Percentiles rank a stretch among this genome's conserved stretches.
phyloP scores from a whole-genome alignment of 345 rosid genomes.

The Lumnitzera littorea region DNA sequence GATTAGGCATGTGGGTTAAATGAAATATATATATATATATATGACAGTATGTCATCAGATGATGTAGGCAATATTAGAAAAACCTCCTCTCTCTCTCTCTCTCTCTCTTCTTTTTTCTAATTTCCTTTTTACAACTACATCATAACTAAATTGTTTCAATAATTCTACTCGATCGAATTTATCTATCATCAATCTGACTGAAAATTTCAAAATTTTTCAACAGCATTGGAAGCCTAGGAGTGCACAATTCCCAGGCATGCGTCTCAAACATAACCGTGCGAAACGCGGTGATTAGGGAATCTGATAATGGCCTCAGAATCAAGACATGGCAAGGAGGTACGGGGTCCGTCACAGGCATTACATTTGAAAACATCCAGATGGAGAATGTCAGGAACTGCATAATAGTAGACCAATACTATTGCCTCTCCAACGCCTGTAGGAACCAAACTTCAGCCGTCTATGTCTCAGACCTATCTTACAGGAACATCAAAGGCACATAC shows the following conservation, averaged over 20 bases:
- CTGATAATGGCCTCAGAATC: conserved; percentile 84
- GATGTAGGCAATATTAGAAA: too few relatives aligned
- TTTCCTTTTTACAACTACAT: too few relatives aligned
- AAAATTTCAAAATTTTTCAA: neutral
- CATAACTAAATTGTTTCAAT: too few relatives aligned
- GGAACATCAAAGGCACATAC: conserved; percentile 85
- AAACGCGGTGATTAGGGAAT: conserved; percentile 54
- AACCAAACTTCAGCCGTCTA: conserved; percentile 86
- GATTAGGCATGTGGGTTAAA: too few relatives aligned
- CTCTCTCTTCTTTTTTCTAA: too few relatives aligned
- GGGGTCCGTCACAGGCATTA: conserved; percentile 61
- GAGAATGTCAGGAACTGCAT: conserved; percentile 91
- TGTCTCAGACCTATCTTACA: conserved; percentile 52
- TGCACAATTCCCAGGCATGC: conserved; percentile 89
- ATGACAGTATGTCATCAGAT: too few relatives aligned
- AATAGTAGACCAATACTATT: conserved; percentile 84
- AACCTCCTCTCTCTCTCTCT: too few relatives aligned
- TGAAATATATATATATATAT: too few relatives aligned
- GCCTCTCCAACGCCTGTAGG: conserved; percentile 50
- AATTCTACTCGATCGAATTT: too few relatives aligned
- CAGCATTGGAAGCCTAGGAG: conserved; percentile 96
- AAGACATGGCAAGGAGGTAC: conserved; percentile 99
- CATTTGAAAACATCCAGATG: conserved; percentile 81
- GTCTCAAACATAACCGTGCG: conserved; percentile 83
- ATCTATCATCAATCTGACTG: neutral